phyloP scores from a whole-genome alignment of 495 filamentous ascomycete species.

The Arthonia radiata region DNA sequence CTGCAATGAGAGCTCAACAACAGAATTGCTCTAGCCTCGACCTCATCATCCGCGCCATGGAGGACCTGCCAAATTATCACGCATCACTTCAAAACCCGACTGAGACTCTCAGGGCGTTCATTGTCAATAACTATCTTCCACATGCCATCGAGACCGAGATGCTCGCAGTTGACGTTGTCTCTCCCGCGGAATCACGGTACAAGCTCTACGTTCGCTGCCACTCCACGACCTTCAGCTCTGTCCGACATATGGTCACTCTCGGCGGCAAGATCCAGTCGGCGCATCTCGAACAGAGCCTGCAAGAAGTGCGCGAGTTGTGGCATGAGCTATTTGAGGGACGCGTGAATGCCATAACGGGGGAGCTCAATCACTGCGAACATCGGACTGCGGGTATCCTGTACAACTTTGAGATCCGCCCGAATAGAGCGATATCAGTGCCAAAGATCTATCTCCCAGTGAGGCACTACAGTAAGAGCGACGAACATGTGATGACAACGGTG shows the following conservation, averaged over 20 bases:
- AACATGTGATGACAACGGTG: too few relatives aligned
- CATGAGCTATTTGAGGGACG: constrained; percentile 4
- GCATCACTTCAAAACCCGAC: too few relatives aligned
- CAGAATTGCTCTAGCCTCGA: constrained; percentile 5
- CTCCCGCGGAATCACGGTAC: constrained; percentile 10
- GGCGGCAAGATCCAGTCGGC: constrained; percentile 6
- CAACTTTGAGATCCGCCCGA: constrained; percentile 13
- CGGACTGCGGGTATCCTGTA: constrained; percentile 16
- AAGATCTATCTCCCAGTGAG: constrained; percentile 16
- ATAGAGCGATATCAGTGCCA: constrained; percentile 6
- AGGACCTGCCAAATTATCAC: too few relatives aligned
- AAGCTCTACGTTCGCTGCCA: constrained; percentile 15
- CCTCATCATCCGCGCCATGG: constrained; percentile 8
- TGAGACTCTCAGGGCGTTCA: constrained; percentile 3
- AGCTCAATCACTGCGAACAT: constrained; percentile 7
- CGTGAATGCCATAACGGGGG: constrained; percentile 2
- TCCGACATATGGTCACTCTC: constrained; percentile 11
- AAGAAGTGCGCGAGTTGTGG: constrained; percentile 5
- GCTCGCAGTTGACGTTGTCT: constrained; percentile 14
- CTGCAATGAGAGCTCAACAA: constrained; percentile 7
- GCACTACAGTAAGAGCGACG: constrained; percentile 12
- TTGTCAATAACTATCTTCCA: constrained; percentile 3
- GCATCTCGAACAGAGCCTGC: constrained; percentile 2
- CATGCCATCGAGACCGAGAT: constrained; percentile 8
- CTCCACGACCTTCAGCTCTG: constrained; percentile 10